Evolutionary conservation across 805 yeast species (phyloP).

Genomic region (Candida oleophila): DNA sequence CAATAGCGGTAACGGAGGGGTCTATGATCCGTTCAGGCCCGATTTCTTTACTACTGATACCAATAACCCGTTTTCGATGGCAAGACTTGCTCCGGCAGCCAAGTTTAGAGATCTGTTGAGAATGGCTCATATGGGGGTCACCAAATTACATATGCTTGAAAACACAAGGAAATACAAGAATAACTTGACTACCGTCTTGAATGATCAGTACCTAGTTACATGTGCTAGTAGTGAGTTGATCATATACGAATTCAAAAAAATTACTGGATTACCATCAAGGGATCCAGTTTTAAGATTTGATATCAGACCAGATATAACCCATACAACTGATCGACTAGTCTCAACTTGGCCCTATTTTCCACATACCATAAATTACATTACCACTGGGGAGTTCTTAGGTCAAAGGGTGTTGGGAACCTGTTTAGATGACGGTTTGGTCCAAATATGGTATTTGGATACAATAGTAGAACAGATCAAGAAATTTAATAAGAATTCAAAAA

Average conservation of each 20-base stretch:
- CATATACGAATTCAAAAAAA: conserved; percentile 28
- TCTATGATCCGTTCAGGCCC: conserved; percentile 13
- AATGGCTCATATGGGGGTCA: conserved; percentile 22
- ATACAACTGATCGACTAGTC: conserved; percentile 37
- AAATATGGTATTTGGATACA: conserved; percentile 32
- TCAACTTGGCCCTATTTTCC: conserved; percentile 56
- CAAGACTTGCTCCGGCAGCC: conserved; percentile 30
- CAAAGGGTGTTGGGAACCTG: conserved; percentile 48
- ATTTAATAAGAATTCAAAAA: not conserved
- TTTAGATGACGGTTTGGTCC: conserved; percentile 52
- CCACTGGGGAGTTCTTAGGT: conserved; percentile 32
- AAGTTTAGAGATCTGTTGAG: conserved; percentile 34
- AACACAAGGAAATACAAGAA: conserved; percentile 40
- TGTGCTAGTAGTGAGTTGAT: conserved; percentile 35
- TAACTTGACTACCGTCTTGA: conserved; percentile 29
- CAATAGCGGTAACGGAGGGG: conserved; percentile 10
- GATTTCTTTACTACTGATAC: conserved; percentile 11
- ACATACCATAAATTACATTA: conserved; percentile 55
- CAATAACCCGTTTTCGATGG: conserved; percentile 16
- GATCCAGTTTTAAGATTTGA: conserved; percentile 34
- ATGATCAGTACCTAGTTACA: conserved; percentile 23
- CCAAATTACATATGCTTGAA: conserved; percentile 18
- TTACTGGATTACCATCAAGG: conserved; percentile 23
- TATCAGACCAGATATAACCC: conserved; percentile 40
- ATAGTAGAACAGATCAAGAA: conserved; percentile 18